Conservation (phyloP, 306 rosid species). For the Vachellia pachyceras region DNA sequence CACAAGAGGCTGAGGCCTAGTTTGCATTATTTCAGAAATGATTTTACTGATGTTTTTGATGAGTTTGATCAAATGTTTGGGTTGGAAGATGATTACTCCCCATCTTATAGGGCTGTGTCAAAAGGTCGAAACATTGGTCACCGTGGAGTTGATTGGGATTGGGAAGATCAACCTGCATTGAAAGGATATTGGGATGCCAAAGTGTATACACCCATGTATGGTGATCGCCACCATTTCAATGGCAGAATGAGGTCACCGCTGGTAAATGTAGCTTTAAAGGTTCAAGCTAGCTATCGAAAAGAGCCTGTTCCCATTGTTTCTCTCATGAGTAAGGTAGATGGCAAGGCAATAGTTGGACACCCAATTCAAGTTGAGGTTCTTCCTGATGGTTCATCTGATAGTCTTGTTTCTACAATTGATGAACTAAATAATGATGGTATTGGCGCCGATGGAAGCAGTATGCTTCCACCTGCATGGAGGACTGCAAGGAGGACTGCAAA, state of each 20-base stretch:
- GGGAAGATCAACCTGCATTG: conserved; percentile 68
- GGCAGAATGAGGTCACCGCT: conserved; percentile 65
- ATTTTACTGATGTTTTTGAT: conserved; percentile 51
- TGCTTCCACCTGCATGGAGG: conserved; percentile 93
- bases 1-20: conserved; percentile 39
- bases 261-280: conserved; percentile 85
- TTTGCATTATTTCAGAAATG: conserved; percentile 42
- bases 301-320: conserved; percentile 93
- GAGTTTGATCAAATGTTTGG: conserved; percentile 57
- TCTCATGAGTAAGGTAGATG: conserved; percentile 85
- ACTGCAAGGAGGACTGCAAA: conserved; percentile 98
- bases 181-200: conserved; percentile 71
- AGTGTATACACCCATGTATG: conserved; percentile 54
- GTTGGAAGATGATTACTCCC: conserved; percentile 62
- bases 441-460: conserved; percentile 65
- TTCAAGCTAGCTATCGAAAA: conserved; percentile 84
- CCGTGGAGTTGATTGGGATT: conserved; percentile 57
- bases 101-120: conserved; percentile 50
- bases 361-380: conserved; percentile 83
- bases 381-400: conserved; percentile 76
- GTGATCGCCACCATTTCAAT: conserved; percentile 51
- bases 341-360: conserved; percentile 90
- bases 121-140: conserved; percentile 51
- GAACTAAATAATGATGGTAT: conserved; percentile 57
- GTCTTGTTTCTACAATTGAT: conserved; percentile 63